Base-by-base conservation (phyloP, 371 early-diverging fungal species). In the Zychaea mexicana region DNA sequence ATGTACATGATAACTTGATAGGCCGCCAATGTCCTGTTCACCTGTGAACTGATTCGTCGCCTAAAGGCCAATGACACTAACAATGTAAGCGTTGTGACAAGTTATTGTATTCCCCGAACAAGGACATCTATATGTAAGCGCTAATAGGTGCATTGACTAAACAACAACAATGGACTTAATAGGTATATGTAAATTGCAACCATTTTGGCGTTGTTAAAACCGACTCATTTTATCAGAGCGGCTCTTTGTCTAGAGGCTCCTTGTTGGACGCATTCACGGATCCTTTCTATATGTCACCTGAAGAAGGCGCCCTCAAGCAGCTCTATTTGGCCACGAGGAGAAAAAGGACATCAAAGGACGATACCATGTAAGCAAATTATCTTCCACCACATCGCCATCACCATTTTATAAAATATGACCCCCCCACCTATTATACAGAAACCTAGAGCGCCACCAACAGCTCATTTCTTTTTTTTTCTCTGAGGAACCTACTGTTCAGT, bases 161-260 rank as follows among this genome's bases (percentile, higher is more conserved):
- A 33, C 33, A 24, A 24, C 38, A 39, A 22, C 30, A 19, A 54
- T 54, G 28, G 6, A 19, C 33, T 42, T 10, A 42, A 31, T 28
- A 77, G 24, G 78, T 91, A 10, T 79, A 80, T 21, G 87, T 86
- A 36, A 91, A 92, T 62, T 46, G 76, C 31, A 70, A 81, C 28
- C 90, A 93, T 63, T 93, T 94, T 0, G 95, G 95, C 4, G 66
- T 69, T 15, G 84, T 91, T 28, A 57, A 64, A 6, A 88, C 88
- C 0, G 81, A 82, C 6, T 26, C 77, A 84, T 57, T 27, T 65
- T 12, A 28, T 59, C 2, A 30, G 21, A 17, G 12, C 21, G 32
- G 22, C 24, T 28, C 36, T 32, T 7, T 53, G 63, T 42, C 2
- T 32, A 17, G 30, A 28, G 33, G 17, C 36, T 12, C 2, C 54